Base-by-base conservation (phyloP, 768 basidiomycete genomes). In the Lanmaoa pseudosensibilis region DNA sequence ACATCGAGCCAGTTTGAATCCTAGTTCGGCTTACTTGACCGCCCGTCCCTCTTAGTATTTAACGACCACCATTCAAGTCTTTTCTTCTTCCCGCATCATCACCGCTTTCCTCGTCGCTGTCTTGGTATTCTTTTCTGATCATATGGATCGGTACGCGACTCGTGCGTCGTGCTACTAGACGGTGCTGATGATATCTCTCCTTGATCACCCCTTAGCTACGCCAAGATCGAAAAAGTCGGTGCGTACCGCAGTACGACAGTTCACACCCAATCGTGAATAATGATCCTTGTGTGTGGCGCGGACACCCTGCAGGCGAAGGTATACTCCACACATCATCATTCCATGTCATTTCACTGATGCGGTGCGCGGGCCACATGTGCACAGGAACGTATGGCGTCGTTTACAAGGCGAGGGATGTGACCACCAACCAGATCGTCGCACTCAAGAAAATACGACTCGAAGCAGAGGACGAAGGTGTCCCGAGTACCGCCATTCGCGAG, bases 181-280 rank as follows among this genome's bases (percentile, higher is more conserved):
- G 25, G 32, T 41, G 54, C 62, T 69, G 52, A 74, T 69, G 52
- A 74, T 57, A 27, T 40, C n/a, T 19, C 19, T 38, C 44, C 46
- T 44, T 16, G 46, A 47, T 55, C 52, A 69, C 75, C 57, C 71
- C 70, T 58, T 61, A 96, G 96, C 67, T 98, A 98, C 75, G 88
- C 92, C 60, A 97, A 95, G 83, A 85, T 98, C 64, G 95, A 98
- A 79, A 98, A 98, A 87, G 85, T 98, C 67, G 95, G 95, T 97
- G 77, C 77, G 92, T 87, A 64, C 62, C 63, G 56, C 61, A 52
- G 46, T 50, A 25, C 58, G 46, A 44, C 54, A 47, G 12, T 39
- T 33, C 50, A 46, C 46, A 27, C 54, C 43, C 36, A 18, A 23
- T 27, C 51, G 32, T 60, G 52, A 48, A 52, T 57, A 23, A 63